These are phyloP conservation scores for Cytidiella melzeri DNA, from an alignment of 768 basidiomycete genomes.

Conservation along the genomic window DNA sequence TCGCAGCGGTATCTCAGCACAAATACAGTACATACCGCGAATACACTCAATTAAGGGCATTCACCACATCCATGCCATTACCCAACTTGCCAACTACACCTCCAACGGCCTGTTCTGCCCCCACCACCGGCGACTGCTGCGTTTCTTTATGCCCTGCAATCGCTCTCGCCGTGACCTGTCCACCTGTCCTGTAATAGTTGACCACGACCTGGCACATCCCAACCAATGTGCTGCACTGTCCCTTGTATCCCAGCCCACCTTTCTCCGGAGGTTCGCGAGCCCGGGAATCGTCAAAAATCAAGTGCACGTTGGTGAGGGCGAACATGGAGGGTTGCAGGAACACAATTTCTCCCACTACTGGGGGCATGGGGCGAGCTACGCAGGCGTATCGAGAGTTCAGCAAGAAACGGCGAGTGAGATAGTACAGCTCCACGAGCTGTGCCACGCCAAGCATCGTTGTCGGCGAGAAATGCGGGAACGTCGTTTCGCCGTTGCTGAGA, in stretches of 20 bases:
- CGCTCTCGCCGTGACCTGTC: slow-evolving; percentile 19
- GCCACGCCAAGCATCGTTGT: slow-evolving; percentile 63
- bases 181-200: slow-evolving; percentile 24
- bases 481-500: slow-evolving; percentile 50
- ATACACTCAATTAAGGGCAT: slow-evolving; percentile 7
- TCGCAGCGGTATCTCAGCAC: no score
- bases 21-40: not conserved
- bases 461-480: slow-evolving; percentile 50
- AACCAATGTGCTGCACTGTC: slow-evolving; percentile 23
- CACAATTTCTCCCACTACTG: slow-evolving; percentile 26
- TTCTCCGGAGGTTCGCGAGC: slow-evolving; percentile 27
- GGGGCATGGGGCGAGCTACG: slow-evolving; percentile 16
- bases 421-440: slow-evolving; percentile 50
- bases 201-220: slow-evolving; percentile 31
- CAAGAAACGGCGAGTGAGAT: slow-evolving; percentile 40
- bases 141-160: slow-evolving; percentile 18
- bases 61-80: slow-evolving; percentile 11
- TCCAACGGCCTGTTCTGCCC: slow-evolving; percentile 22
- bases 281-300: slow-evolving; percentile 35
- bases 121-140: slow-evolving; percentile 16
- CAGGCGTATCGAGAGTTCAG: slow-evolving; percentile 19
- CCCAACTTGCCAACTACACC: slow-evolving; percentile 20
- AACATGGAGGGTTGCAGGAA: slow-evolving; percentile 35
- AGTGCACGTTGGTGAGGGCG: slow-evolving; percentile 29
- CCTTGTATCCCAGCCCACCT: slow-evolving; percentile 34